phyloP scores from a whole-genome alignment of 1,284 basidiomycete genomes.

The Naganishia albida region DNA sequence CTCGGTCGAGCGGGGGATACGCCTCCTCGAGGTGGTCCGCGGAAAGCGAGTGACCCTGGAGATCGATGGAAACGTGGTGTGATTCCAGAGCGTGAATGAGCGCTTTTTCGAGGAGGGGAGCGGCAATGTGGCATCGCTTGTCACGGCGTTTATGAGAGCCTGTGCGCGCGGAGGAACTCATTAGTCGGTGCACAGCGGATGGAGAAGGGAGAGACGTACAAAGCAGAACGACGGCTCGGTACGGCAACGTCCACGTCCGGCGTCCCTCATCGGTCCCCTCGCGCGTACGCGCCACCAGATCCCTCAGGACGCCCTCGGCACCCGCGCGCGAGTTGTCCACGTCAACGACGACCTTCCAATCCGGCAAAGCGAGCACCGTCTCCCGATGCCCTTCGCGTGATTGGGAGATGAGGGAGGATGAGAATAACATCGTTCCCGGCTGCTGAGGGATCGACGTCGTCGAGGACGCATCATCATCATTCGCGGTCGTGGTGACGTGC shows the following conservation, averaged over 20 bases:
- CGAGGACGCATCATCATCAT: no score
- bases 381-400: conserved; percentile 63
- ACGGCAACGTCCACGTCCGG: conserved; percentile 65
- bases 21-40: conserved; percentile 65
- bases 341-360: conserved; percentile 76
- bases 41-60: conserved; percentile 53
- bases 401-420: conserved; percentile 80
- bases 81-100: conserved; percentile 44
- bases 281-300: conserved; percentile 63
- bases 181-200: conserved; percentile 23
- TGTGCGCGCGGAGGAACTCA: no score
- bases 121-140: conserved; percentile 82
- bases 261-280: conserved; percentile 56
- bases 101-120: conserved; percentile 70
- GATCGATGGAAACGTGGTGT: conserved; percentile 50
- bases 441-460: conserved; percentile 29
- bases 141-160: conserved; percentile 90
- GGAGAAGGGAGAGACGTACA: conserved; percentile 61
- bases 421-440: conserved; percentile 63
- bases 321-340: conserved; percentile 66
- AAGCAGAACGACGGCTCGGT: conserved; percentile 70
- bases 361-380: conserved; percentile 82
- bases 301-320: conserved; percentile 68
- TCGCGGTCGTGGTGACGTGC: conserved; percentile 35
- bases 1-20: conserved; percentile 56